Percentiles rank a stretch among this genome's conserved stretches.
These are phyloP conservation scores for Apiotrichum veenhuisii DNA, from an alignment of 1,284 basidiomycete species.

Conservation along the genomic window DNA sequence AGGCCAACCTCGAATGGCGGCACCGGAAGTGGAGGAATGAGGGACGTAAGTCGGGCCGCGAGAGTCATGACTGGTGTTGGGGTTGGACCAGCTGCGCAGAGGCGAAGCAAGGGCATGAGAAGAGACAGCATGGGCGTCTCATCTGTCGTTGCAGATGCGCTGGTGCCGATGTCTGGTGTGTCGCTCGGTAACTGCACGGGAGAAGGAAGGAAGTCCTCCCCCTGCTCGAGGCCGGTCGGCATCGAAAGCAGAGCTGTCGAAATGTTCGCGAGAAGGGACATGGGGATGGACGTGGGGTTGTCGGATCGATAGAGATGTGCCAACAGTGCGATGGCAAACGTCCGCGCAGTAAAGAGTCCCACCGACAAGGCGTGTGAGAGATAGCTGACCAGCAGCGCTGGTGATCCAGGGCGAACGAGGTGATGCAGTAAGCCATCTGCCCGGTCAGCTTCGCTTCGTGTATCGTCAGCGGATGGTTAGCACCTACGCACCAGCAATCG, in stretches of 20 bases:
- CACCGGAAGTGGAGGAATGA: conserved; percentile 36
- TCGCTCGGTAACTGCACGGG: conserved; percentile 5
- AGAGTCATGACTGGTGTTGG: conserved; percentile 22
- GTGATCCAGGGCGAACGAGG: conserved; percentile 24
- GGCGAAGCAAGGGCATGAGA: conserved; percentile 34
- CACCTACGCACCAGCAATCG: conserved; percentile 13
- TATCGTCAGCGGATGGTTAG: too few species aligned
- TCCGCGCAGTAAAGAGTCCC: conserved; percentile 21
- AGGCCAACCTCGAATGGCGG: conserved; percentile 43
- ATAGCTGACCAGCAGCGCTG: conserved; percentile 32
- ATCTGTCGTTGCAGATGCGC: conserved; percentile 10
- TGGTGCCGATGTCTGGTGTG: conserved; percentile 29
- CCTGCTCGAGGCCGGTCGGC: conserved; percentile 21
- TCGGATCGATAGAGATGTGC: conserved; percentile 19
- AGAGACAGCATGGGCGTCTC: conserved; percentile 28
- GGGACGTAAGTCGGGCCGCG: conserved; percentile 21
- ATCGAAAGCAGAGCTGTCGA: conserved; percentile 20
- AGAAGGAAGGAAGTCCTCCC: conserved; percentile 13
- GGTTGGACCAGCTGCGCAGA: conserved; percentile 16
- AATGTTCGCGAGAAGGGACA: conserved; percentile 21
- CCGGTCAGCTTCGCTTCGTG: too few species aligned
- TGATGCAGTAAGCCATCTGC: conserved; percentile 29
- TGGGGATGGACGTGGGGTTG: conserved; percentile 5
- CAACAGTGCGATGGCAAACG: conserved; percentile 27
- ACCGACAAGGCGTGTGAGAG: conserved; percentile 26